Conservation (phyloP, 2,329 filamentous ascomycete genomes). For the Penicillium sp. region DNA sequence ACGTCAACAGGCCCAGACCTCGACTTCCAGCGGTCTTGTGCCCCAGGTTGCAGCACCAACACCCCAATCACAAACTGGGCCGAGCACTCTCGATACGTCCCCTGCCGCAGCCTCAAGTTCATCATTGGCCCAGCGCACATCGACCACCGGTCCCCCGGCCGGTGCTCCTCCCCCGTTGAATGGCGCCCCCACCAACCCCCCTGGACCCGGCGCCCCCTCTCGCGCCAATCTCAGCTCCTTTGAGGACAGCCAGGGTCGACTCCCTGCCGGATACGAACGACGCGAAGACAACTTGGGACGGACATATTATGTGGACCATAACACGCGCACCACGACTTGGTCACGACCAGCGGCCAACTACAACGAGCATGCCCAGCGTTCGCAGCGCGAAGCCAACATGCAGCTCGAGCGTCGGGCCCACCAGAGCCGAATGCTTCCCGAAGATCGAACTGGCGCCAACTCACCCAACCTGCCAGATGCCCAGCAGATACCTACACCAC, state of each 20-base stretch:
- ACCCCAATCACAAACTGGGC: constrained; percentile 28
- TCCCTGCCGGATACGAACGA: constrained; percentile 93
- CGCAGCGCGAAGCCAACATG: constrained; percentile 82
- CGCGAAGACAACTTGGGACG: constrained; percentile 91
- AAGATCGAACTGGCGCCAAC: constrained; percentile 89
- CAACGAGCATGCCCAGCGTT: constrained; percentile 73
- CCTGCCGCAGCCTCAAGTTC: constrained; percentile 35
- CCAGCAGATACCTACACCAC: constrained; percentile 45
- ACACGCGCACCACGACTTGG: constrained; percentile 96
- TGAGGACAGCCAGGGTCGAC: constrained; percentile 88
- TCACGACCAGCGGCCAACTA: constrained; percentile 79
- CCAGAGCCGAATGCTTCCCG: constrained; percentile 91
- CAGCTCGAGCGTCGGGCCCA: constrained; percentile 90
- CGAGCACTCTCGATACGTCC: constrained; percentile 32
- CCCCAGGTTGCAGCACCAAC: constrained; percentile 32
- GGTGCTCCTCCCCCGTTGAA: constrained; percentile 44
- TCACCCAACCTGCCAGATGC: constrained; percentile 71
- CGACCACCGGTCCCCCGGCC: constrained; percentile 38
- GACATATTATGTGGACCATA: constrained; percentile 98
- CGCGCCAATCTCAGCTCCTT: constrained; percentile 78
- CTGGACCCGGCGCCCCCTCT: constrained; percentile 41
- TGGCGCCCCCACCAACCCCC: constrained; percentile 37
- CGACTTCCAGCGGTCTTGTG: constrained; percentile 42
- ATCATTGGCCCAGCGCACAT: constrained; percentile 37
- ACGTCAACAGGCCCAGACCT: constrained; percentile 35